Percentiles rank a stretch among this genome's conserved stretches.
These are phyloP conservation scores for Papiliotrema nemorosa DNA, from an alignment of 1,284 basidiomycete genomes.

Conservation along the genomic window DNA sequence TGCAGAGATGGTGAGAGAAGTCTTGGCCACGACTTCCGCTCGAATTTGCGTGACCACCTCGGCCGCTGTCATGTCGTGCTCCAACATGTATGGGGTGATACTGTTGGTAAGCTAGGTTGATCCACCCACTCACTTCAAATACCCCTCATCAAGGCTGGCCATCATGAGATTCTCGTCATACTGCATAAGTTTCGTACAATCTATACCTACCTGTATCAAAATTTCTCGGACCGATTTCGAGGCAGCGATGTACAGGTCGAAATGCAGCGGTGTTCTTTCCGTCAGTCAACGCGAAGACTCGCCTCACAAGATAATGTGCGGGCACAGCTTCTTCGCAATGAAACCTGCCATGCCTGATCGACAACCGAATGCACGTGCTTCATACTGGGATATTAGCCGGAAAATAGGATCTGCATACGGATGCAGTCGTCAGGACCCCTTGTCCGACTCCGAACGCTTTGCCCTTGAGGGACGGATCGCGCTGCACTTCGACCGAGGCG, in stretches of 20 bases:
- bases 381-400: constrained; percentile 61
- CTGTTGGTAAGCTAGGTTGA: constrained; percentile 11
- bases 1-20: constrained; percentile 84
- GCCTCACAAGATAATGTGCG: constrained; percentile 69
- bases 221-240: constrained; percentile 54
- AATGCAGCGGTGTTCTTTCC: constrained; percentile 46
- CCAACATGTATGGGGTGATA: constrained; percentile 62
- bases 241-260: constrained; percentile 66
- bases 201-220: constrained; percentile 24
- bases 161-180: constrained; percentile 78
- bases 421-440: constrained; percentile 76
- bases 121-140: constrained; percentile 64
- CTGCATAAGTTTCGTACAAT: too few relatives aligned
- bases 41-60: constrained; percentile 77
- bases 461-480: constrained; percentile 71
- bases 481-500: constrained; percentile 58
- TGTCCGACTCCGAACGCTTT: constrained; percentile 79
- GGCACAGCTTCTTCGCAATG: constrained; percentile 89
- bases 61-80: constrained; percentile 62
- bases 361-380: constrained; percentile 81
- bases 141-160: constrained; percentile 84
- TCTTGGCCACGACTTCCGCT: constrained; percentile 65
- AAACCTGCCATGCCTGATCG: constrained; percentile 90
- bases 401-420: constrained; percentile 22
- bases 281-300: background rate